Base-by-base conservation (phyloP, 2,329 filamentous ascomycete genomes). In the Rachicladosporium sp. region DNA sequence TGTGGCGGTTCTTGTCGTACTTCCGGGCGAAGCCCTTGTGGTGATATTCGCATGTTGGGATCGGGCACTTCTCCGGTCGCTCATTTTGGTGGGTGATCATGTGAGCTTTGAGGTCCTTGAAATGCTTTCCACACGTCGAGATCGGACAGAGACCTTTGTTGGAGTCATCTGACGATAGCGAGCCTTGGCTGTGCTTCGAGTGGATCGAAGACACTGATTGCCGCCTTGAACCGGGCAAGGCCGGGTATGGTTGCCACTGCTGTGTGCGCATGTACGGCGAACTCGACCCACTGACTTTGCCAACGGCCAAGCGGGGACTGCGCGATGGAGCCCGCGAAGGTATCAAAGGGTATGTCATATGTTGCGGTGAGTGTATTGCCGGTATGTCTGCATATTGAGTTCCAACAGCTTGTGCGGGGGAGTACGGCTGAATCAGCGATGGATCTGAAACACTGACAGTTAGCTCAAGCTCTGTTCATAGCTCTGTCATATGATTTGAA, bases 1-100 rank as follows among this genome's bases (percentile, higher is more conserved):
- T 93, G 61, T 95, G 88, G 33, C 88, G 71, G 65, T 94, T 94
- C 72, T 93, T 93, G 69, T 95, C 88, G 59, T 95, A 95, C 64
- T 94, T 94, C 52, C 88, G 74, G 8, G 88, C 87, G 56, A 95
- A 95, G 3, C 88, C 88, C 64, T 94, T 94, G 55, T 74, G 68
- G 66, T 93, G 81, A 63, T 94, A 95, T 55, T 93, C 86, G 67
- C 88, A 95, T 0, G 80, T 91, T 42, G 81, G 71, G 50, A 94
- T 94, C 1, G 88, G 88, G 64, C 88, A 95, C 67, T 95, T 95
- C 59, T 94, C 87, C 0, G 88, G 88, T 15, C 88, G 73, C 65
- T 94, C 86, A 43, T 78, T 82, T 62, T 91, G 84, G 61, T 95
- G 88, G 0, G 88, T 95, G 58, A 94, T 74, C 82, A 93, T 89